Evolutionary conservation across 768 basidiomycete species (phyloP).

Genomic region (Saitozyma podzolica): DNA sequence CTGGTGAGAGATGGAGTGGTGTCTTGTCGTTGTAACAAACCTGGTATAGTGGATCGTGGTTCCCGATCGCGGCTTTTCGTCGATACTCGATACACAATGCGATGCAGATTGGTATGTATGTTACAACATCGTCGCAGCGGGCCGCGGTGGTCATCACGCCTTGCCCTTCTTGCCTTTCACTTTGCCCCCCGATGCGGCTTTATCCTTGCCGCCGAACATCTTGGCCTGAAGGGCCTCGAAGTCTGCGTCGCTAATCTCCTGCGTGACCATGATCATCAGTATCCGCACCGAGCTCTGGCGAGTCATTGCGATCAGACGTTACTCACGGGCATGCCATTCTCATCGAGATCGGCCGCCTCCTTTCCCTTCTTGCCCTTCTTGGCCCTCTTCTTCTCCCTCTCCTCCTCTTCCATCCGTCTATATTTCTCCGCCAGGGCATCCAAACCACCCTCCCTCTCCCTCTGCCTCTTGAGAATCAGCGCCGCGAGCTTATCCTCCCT

Average conservation of each 20-base stretch:
- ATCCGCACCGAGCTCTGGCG: conserved; percentile 19
- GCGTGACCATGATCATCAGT: background rate
- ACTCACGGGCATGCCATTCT: conserved; percentile 14
- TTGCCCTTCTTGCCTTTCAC: conserved; percentile 13
- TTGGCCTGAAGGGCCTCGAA: conserved; percentile 42
- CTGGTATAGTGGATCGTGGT: no score
- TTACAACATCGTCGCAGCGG: background rate
- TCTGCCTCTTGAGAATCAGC: conserved; percentile 74
- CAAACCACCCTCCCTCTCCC: conserved; percentile 64
- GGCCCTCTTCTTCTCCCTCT: conserved; percentile 45
- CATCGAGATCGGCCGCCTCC: conserved; percentile 47
- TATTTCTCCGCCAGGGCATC: conserved; percentile 57
- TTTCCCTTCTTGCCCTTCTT: conserved; percentile 44
- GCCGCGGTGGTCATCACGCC: background rate
- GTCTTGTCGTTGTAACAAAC: no score
- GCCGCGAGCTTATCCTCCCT: conserved; percentile 63
- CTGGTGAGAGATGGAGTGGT: no score
- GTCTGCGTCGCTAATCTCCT: conserved; percentile 42
- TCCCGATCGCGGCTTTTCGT: no score
- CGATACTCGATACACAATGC: background rate
- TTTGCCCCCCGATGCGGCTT: conserved; percentile 4
- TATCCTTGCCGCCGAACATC: conserved; percentile 32
- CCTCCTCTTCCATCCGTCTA: conserved; percentile 51
- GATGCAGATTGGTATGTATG: background rate
- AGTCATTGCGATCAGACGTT: background rate